Evolutionary conservation across 495 filamentous ascomycete species (phyloP).

Genomic region (Lasiosphaeris hirsuta): DNA sequence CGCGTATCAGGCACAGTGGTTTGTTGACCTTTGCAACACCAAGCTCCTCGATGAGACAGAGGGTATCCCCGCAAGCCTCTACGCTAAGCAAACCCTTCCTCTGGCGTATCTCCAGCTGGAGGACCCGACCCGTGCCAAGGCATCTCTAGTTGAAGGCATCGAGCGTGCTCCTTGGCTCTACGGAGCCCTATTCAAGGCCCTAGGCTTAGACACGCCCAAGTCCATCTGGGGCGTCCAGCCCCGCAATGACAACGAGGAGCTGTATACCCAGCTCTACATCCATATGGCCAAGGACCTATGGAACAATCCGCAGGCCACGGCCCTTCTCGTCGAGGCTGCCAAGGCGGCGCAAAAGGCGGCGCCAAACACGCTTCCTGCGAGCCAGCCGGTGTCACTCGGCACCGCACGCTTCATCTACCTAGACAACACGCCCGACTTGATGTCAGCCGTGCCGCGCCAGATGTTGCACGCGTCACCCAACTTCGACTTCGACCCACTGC

Average conservation of each 20-base stretch:
- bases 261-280: slow-evolving; percentile 78
- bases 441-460: slow-evolving; percentile 53
- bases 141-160: slow-evolving; percentile 62
- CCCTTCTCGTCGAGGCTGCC: slow-evolving; percentile 70
- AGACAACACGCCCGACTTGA: slow-evolving; percentile 65
- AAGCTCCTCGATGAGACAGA: slow-evolving; percentile 51
- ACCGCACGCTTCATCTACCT: slow-evolving; percentile 78
- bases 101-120: slow-evolving; percentile 70
- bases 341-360: slow-evolving; percentile 44
- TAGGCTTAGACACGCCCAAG: slow-evolving; percentile 69
- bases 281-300: slow-evolving; percentile 81
- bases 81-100: slow-evolving; percentile 68
- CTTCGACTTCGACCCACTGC: slow-evolving; percentile 67
- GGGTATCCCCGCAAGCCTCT: slow-evolving; percentile 44
- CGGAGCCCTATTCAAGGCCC: slow-evolving; percentile 67
- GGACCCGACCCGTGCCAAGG: slow-evolving; percentile 60
- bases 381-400: slow-evolving; percentile 37
- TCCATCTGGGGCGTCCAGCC: slow-evolving; percentile 78
- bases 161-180: slow-evolving; percentile 77
- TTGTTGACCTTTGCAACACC: slow-evolving; percentile 66
- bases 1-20: slow-evolving; percentile 68
- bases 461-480: slow-evolving; percentile 49
- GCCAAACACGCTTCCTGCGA: slow-evolving; percentile 45
- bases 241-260: slow-evolving; percentile 61
- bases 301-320: slow-evolving; percentile 72